Evolutionary conservation across 176 grass and related monocot genomes (phyloP), one percentile per base, ranked within the genome.

Genomic region (Oryza glumipatula): DNA sequence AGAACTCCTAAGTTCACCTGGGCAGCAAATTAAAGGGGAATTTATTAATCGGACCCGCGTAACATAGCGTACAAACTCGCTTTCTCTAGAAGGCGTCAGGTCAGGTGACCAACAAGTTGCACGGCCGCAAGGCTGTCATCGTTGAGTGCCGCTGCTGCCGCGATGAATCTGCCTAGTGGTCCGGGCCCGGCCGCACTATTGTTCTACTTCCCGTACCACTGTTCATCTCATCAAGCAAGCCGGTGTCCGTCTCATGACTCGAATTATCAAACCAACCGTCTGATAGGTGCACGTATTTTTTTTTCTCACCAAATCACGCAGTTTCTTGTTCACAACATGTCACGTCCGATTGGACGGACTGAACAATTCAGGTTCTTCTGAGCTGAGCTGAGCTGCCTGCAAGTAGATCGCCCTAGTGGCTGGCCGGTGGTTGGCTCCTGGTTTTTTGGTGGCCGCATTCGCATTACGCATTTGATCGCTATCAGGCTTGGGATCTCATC

Each of bases 81-180:
- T 80, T 70, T 39, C 22, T 77, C 66, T 21, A 45, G 73, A 89
- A 89, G 83, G 11, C 22, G 38, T 21, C 38, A 12, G 23, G 15
- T 15, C 65, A 67, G 11, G 28, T 65, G 65, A 23, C n/a, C 77
- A 33, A 11, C 88, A 85, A 85, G 83, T 77, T 89, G 88, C 77
- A 33, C 35, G 9, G 12, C 52, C 46, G 56, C 86, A 75, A 74
- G 72, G 24, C 64, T 73, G 68, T 28, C 72, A n/a, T 14, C 14
- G 64, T 43, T 43, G 32, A 54, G n/a, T 52, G 9, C 39, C 41
- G 5, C 4, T 9, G 21, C 39, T 56, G 9, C 39, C 44, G 9
- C 6, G 6, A 33, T 24, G 74, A 74, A 80, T 38, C 70, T 39
- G 61, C 13, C 12, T 0, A 11, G 32, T 67, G 84, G 68, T 45